phyloP scores from a whole-genome alignment of 2,329 filamentous ascomycete species.

The Dothideomycetidae sp. region DNA sequence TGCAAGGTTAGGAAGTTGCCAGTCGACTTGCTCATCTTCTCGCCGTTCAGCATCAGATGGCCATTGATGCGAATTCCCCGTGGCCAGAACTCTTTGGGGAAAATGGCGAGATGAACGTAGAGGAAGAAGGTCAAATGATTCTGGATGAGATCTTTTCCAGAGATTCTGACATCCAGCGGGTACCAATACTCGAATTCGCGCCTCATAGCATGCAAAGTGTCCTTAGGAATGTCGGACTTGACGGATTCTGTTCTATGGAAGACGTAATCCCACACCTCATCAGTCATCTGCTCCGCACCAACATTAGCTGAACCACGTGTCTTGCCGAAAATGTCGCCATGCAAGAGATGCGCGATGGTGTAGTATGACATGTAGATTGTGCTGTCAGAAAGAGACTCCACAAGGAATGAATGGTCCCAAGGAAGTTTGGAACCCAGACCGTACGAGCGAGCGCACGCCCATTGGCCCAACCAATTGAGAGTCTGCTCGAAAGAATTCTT shows the following conservation, averaged over 20 bases:
- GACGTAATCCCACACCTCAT: slow-evolving; percentile 93
- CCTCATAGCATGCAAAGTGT: slow-evolving; percentile 63
- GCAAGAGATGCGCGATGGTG: slow-evolving; percentile 40
- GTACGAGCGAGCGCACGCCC: slow-evolving; percentile 85
- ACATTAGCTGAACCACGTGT: slow-evolving; percentile 55
- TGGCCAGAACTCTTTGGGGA: slow-evolving; percentile 80
- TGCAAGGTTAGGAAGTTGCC: slow-evolving; percentile 92
- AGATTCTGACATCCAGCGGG: slow-evolving; percentile 74
- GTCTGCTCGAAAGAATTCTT: slow-evolving; percentile 60
- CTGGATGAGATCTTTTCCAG: slow-evolving; percentile 83
- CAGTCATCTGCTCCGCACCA: slow-evolving; percentile 72
- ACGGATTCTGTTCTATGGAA: slow-evolving; percentile 66
- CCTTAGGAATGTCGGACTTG: slow-evolving; percentile 56
- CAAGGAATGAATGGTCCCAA: slow-evolving; percentile 82
- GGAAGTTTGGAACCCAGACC: slow-evolving; percentile 88
- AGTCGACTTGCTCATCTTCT: slow-evolving; percentile 97
- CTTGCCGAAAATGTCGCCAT: slow-evolving; percentile 71
- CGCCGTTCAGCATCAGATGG: slow-evolving; percentile 84
- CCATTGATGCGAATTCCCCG: slow-evolving; percentile 76
- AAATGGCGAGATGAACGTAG: slow-evolving; percentile 84
- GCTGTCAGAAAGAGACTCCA: slow-evolving; percentile 82
- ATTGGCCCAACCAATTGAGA: slow-evolving; percentile 84
- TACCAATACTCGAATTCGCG: slow-evolving; percentile 97
- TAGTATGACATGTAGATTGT: slow-evolving; percentile 87
- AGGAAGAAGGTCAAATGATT: slow-evolving; percentile 96